Evolutionary conservation across 441 rosid species (phyloP).

Genomic region (Kokia cookei): DNA sequence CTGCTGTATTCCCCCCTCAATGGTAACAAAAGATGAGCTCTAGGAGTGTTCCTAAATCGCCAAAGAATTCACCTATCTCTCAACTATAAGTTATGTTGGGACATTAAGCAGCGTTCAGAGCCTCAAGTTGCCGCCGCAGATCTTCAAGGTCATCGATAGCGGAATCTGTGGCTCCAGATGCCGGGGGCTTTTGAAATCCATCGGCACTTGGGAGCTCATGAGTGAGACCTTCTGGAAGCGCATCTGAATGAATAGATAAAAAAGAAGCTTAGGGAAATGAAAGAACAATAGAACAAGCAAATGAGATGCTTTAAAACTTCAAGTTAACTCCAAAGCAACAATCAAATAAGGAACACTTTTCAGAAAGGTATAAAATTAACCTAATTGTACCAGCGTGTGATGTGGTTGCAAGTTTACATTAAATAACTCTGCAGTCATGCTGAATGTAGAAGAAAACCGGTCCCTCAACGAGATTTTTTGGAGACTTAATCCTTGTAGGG

Average conservation of each 20-base stretch:
- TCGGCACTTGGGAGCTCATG: conserved; percentile 86
- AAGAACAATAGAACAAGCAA: background rate
- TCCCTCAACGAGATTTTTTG: background rate
- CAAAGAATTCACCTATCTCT: background rate
- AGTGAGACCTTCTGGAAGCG: conserved; percentile 83
- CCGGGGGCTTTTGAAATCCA: conserved; percentile 35
- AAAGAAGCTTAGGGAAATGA: background rate
- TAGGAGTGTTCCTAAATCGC: background rate
- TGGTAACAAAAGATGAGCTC: background rate
- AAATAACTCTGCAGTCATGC: background rate
- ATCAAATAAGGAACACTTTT: background rate
- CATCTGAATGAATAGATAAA: conserved; percentile 26
- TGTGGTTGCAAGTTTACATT: too few relatives aligned
- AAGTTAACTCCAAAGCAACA: background rate
- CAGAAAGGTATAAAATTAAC: too few relatives aligned
- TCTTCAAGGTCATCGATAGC: conserved; percentile 68
- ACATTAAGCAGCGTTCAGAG: conserved; percentile 57
- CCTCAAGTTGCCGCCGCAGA: conserved; percentile 80
- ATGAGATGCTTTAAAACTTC: background rate
- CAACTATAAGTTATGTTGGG: background rate
- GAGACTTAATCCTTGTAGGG: background rate
- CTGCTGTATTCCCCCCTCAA: background rate
- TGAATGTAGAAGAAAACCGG: background rate
- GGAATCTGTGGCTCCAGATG: conserved; percentile 36
- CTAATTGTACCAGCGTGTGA: too few relatives aligned